Conservation (phyloP, 352 stramenopile genomes). For the Globisporangium radiosum region DNA sequence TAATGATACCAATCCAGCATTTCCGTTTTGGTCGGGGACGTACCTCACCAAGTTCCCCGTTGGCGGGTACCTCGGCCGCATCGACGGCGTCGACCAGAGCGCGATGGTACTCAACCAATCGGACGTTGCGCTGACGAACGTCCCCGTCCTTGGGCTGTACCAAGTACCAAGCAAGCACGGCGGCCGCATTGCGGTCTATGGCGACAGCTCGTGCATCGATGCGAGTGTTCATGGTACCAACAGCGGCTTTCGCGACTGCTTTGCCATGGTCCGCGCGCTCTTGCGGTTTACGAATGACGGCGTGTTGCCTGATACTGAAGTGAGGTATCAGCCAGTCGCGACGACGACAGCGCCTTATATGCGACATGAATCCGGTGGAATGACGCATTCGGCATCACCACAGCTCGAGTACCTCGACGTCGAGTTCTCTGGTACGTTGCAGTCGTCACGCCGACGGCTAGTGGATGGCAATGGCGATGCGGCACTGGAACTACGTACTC, state of each 20-base stretch:
- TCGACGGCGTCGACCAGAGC: slow-evolving; percentile 51
- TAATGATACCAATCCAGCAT: slow-evolving; percentile 14
- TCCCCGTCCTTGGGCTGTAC: slow-evolving; percentile 64
- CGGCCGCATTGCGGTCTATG: slow-evolving; percentile 69
- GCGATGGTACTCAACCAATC: slow-evolving; percentile 42
- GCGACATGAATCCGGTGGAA: slow-evolving; percentile 1
- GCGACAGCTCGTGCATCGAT: slow-evolving; percentile 69
- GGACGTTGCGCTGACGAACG: slow-evolving; percentile 19
- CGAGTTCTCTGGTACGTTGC: slow-evolving; percentile 22
- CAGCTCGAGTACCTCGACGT: slow-evolving; percentile 26
- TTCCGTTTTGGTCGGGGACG: slow-evolving; percentile 58
- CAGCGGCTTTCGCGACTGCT: slow-evolving; percentile 46
- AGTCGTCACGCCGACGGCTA: background rate
- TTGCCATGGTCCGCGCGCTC: slow-evolving; percentile 50
- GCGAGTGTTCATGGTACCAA: slow-evolving; percentile 35
- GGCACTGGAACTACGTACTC: slow-evolving; percentile 18
- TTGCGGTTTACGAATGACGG: slow-evolving; percentile 53
- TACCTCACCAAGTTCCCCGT: slow-evolving; percentile 66
- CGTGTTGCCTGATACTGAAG: slow-evolving; percentile 10
- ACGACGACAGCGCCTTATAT: background rate
- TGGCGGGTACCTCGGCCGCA: slow-evolving; percentile 50
- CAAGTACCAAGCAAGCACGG: slow-evolving; percentile 49
- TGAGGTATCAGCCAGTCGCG: background rate
- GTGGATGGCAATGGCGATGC: slow-evolving; percentile 5
- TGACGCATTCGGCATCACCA: background rate